Evolutionary conservation across 768 basidiomycete species (phyloP), one percentile per base, ranked within the genome.

Genomic region (Dictyophora rubrovolvata): DNA sequence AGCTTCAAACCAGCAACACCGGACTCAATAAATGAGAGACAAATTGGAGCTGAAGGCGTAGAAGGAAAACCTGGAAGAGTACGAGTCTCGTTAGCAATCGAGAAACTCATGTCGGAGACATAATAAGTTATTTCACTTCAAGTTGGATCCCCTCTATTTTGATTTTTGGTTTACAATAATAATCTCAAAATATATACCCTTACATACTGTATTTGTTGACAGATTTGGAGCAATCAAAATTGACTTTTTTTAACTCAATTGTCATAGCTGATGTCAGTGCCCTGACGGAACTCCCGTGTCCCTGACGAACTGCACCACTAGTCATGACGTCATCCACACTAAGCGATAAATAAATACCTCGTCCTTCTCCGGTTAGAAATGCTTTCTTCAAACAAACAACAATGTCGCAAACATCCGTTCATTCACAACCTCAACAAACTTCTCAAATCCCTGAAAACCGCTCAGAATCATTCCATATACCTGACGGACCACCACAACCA

Each of bases 21-120:
- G 14, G 49, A 59, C 18, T 5, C 34, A 37, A 42, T 42, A 2
- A 36, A 59, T n/a, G 47, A n/a, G 8, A 59, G 68, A 55, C 69
- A 78, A 28, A 77, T 89, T 35, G 87, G 87, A 3, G 86, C 85
- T 0, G 65, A 72, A 48, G 73, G 74, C n/a, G 71, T 80, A 8
- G 85, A 83, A 62, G 85, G 84, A 16, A 79, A 71, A 21, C 82
- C 85, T 3, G 82, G 84, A 18, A 81, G 85, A 1, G 76, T 81
- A 1, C 76, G 87, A 11, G 77, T 85, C 22, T 76, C 82, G 68
- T 72, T 86, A 34, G 81, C 84, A 67, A 75, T 89, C 47, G 87
- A 89, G 72, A 73, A 78, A 36, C 36, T 61, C 14, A 60, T 63
- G 59, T 14, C 21, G 42, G 42, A 42, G 42, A 42, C 42, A 42